phyloP scores from a whole-genome alignment of 148 eudicot genomes.

The Rheum nobile region DNA sequence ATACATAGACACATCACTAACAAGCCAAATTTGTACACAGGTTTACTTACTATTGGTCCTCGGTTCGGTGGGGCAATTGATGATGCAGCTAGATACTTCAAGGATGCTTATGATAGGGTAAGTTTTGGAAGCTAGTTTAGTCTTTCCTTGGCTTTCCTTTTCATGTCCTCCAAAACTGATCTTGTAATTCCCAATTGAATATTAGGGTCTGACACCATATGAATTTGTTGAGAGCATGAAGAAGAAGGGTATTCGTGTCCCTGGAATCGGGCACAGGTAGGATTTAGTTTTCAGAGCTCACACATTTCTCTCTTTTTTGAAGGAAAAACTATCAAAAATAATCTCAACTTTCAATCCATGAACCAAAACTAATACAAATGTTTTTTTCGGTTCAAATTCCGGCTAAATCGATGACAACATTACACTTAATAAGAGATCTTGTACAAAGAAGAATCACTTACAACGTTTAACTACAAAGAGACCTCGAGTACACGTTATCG shows the following conservation, averaged over 20 bases:
- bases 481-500: no score
- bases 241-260: slow-evolving; percentile 98
- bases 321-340: no score
- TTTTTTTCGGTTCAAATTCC: no score
- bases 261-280: slow-evolving; percentile 99
- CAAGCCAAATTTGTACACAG: slow-evolving; percentile 25
- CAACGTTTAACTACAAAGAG: no score
- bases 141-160: not conserved
- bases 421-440: no score
- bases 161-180: not conserved
- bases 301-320: not conserved
- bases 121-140: slow-evolving; percentile 9
- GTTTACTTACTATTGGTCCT: slow-evolving; percentile 92
- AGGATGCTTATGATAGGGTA: slow-evolving; percentile 92
- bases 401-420: no score
- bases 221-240: slow-evolving; percentile 96
- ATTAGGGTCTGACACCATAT: slow-evolving; percentile 76
- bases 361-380: no score
- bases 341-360: no score
- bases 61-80: slow-evolving; percentile 98
- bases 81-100: slow-evolving; percentile 97
- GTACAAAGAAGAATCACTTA: no score
- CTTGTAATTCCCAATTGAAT: slow-evolving; percentile 8
- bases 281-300: not conserved
- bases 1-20: not conserved